Conservation (phyloP, 202 grass and related monocot genomes). For the Thinopyrum obtusiflorum region DNA sequence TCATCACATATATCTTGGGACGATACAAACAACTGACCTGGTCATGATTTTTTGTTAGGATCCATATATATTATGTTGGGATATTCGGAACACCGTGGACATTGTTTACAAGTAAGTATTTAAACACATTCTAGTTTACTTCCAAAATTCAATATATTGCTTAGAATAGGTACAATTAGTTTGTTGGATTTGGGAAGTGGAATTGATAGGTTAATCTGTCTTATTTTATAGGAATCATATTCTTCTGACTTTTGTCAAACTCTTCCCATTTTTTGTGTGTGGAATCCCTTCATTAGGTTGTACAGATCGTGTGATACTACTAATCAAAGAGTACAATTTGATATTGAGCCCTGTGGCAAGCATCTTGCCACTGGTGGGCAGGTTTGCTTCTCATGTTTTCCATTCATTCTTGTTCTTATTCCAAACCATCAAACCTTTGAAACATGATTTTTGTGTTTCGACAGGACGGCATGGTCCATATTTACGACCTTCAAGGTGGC, state of each 20-base stretch:
- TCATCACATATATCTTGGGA: background rate
- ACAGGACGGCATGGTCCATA: conserved; percentile 88
- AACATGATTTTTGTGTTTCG: background rate
- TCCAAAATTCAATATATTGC: background rate
- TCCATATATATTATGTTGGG: conserved; percentile 98
- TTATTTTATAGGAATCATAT: background rate
- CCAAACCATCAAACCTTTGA: conserved; percentile 27
- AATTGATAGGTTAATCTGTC: background rate
- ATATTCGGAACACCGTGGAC: conserved; percentile 83
- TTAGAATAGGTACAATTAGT: conserved; percentile 12
- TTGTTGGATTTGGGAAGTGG: conserved; percentile 21
- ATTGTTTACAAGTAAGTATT: conserved; percentile 93
- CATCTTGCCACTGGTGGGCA: conserved; percentile 89
- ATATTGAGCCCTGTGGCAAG: conserved; percentile 88
- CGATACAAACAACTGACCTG: background rate
- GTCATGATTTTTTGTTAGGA: conserved; percentile 52
- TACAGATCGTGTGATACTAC: conserved; percentile 87
- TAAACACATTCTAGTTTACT: background rate
- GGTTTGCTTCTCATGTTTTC: conserved; percentile 38
- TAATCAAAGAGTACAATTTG: conserved; percentile 94
- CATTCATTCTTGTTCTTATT: conserved; percentile 21
- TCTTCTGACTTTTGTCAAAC: conserved; percentile 6
- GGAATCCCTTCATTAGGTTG: conserved; percentile 51
- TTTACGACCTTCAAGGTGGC: conserved; percentile 90
- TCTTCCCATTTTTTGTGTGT: conserved; percentile 2